Evolutionary conservation across 2,329 filamentous ascomycete species (phyloP).

Genomic region (Calonectria ilicicola): DNA sequence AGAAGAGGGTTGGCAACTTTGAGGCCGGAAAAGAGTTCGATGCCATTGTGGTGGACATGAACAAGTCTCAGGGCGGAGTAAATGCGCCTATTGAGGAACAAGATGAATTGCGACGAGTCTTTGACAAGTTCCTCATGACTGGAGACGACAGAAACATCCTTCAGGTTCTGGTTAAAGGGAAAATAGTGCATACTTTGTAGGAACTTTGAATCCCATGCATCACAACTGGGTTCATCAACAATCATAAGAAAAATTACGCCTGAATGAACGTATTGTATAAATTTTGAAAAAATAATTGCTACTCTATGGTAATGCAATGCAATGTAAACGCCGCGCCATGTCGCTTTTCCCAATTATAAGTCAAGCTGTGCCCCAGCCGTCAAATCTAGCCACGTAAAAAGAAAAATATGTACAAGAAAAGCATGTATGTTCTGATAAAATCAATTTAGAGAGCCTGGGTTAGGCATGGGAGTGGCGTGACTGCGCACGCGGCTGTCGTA

Average conservation of each 20-base stretch:
- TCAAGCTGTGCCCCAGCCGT: neutral
- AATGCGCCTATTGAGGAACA: constrained; percentile 66
- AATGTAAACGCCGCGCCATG: constrained; percentile 25
- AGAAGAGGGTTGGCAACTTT: constrained; percentile 67
- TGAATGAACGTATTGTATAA: neutral
- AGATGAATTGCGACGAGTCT: constrained; percentile 59
- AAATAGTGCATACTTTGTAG: constrained; percentile 37
- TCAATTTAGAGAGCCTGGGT: constrained; percentile 29
- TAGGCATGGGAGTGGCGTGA: constrained; percentile 26
- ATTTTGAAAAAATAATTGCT: neutral
- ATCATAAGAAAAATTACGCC: no score
- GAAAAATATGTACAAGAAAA: constrained; percentile 20
- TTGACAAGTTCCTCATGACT: constrained; percentile 76
- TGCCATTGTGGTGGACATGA: constrained; percentile 62
- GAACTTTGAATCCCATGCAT: neutral
- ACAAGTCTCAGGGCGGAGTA: constrained; percentile 47
- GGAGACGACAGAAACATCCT: constrained; percentile 73
- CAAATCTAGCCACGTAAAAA: neutral
- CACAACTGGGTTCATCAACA: neutral
- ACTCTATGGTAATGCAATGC: neutral
- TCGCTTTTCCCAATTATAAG: neutral
- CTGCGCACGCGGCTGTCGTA: constrained; percentile 38
- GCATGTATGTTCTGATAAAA: constrained; percentile 4
- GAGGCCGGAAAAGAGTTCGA: constrained; percentile 72
- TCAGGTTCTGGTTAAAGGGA: constrained; percentile 65